A percentile compares a stretch with the other conserved stretches of the same genome.
These are phyloP conservation scores for Tolypocladium album DNA, from an alignment of 2,329 filamentous ascomycete species.

Conservation along the genomic window DNA sequence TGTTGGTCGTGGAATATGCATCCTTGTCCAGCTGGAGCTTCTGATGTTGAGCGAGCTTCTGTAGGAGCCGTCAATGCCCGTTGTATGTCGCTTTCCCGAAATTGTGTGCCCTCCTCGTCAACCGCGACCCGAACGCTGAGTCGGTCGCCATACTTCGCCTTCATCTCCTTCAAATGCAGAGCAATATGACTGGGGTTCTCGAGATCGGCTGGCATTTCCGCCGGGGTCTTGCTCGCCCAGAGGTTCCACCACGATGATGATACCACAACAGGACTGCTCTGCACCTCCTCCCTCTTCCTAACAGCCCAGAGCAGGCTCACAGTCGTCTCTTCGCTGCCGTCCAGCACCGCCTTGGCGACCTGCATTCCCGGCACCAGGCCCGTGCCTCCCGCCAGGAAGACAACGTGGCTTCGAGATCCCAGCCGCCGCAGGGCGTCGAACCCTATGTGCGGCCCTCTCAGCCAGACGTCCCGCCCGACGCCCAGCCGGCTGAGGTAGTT, in stretches of 20 bases:
- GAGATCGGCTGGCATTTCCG: conserved; percentile 10
- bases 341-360: conserved; percentile 53
- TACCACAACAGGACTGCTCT: conserved; percentile 5
- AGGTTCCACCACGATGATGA: conserved; percentile 16
- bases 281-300: conserved; percentile 44
- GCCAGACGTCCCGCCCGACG: conserved; percentile 53
- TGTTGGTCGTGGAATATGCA: conserved; percentile 20
- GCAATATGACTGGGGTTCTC: conserved; percentile 39
- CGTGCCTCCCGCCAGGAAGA: conserved; percentile 88
- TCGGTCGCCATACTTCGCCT: conserved; percentile 40
- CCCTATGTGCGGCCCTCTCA: conserved; percentile 70
- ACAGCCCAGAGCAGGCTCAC: conserved; percentile 79
- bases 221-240: conserved; percentile 8
- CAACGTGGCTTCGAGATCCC: conserved; percentile 31
- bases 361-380: conserved; percentile 87
- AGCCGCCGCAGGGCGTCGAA: conserved; percentile 35
- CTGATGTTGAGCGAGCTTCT: not conserved
- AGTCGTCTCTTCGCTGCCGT: conserved; percentile 15
- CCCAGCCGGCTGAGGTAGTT: conserved; percentile 61
- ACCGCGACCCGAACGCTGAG: conserved; percentile 66
- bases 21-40: conserved; percentile 5
- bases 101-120: conserved; percentile 64
- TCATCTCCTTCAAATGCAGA: conserved; percentile 51
- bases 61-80: conserved; percentile 13
- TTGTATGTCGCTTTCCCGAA: conserved; percentile 42